These are phyloP conservation scores for Aspergillus proliferans DNA, from an alignment of 2,329 filamentous ascomycete species.

Conservation along the genomic window DNA sequence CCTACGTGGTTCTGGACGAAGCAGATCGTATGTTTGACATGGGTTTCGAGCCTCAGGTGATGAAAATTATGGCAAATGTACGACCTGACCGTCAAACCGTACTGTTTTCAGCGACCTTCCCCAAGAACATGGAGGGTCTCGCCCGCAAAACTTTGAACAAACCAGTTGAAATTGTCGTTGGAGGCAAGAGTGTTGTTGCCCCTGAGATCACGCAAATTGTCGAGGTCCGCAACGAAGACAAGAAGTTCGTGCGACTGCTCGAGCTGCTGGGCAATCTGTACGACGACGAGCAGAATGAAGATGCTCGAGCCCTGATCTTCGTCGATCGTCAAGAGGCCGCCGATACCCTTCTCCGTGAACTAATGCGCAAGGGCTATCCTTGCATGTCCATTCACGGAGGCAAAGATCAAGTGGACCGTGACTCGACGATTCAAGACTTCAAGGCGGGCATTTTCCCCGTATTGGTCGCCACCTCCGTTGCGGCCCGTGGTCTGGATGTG, in stretches of 20 bases:
- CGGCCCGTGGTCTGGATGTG: constrained; percentile 89
- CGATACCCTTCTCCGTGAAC: constrained; percentile 69
- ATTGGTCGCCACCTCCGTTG: constrained; percentile 89
- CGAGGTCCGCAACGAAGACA: constrained; percentile 73
- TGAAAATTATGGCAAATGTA: constrained; percentile 90
- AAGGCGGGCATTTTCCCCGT: constrained; percentile 86
- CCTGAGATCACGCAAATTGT: constrained; percentile 83
- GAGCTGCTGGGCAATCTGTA: constrained; percentile 84
- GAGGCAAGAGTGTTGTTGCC: constrained; percentile 66
- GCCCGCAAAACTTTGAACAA: constrained; percentile 81
- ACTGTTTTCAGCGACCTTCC: constrained; percentile 94
- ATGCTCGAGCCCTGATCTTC: constrained; percentile 83
- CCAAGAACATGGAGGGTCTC: constrained; percentile 81
- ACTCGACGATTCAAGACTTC: constrained; percentile 88
- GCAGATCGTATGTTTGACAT: constrained; percentile 99
- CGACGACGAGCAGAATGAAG: constrained; percentile 66
- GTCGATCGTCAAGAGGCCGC: constrained; percentile 88
- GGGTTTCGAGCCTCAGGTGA: constrained; percentile 97
- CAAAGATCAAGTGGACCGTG: constrained; percentile 87
- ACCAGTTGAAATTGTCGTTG: constrained; percentile 86
- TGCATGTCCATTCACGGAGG: constrained; percentile 92
- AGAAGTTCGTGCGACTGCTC: constrained; percentile 77
- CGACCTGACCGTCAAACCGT: constrained; percentile 90
- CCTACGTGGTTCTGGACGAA: constrained; percentile 93
- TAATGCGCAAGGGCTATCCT: constrained; percentile 78